phyloP scores from a whole-genome alignment of 2,329 filamentous ascomycete species.

The Arthrobotrys megalospora region DNA sequence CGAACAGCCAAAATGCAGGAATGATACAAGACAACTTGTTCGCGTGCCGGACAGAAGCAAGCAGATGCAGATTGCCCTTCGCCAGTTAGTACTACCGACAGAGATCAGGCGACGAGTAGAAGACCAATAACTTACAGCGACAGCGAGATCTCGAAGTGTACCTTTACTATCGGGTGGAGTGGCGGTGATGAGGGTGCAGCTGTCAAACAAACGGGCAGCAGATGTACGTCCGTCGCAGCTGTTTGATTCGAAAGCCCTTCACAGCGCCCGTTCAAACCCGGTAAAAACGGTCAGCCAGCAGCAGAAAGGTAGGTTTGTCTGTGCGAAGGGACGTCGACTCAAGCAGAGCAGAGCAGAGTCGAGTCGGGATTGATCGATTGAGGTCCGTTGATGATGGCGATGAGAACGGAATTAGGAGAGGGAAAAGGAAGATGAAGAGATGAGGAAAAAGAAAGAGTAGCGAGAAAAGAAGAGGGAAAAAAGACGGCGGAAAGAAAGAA shows the following conservation, averaged over 20 bases:
- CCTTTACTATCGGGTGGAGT: background rate
- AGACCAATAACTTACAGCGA: background rate
- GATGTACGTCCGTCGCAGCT: background rate
- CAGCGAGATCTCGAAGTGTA: background rate
- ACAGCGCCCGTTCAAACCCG: constrained; percentile 27
- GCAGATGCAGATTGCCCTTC: background rate
- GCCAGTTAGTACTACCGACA: background rate
- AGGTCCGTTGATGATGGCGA: background rate
- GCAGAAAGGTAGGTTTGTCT: constrained; percentile 8
- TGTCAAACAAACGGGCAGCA: constrained; percentile 24
- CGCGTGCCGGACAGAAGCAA: constrained; percentile 1
- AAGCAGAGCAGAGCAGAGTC: background rate
- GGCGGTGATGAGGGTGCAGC: constrained; percentile 21
- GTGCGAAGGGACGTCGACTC: background rate
- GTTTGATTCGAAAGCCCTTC: constrained; percentile 4
- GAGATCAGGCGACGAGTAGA: background rate
- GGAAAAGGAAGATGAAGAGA: background rate
- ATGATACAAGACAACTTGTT: constrained; percentile 1
- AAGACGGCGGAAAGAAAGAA: constrained; percentile 17
- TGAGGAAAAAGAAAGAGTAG: constrained; percentile 19
- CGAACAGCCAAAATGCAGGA: background rate
- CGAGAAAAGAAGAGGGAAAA: constrained; percentile 9
- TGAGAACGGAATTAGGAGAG: background rate
- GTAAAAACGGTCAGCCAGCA: constrained; percentile 26
- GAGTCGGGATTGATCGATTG: background rate